Evolutionary conservation across 139 green algal genomes (phyloP).

Genomic region (Pleodorina starrii): DNA sequence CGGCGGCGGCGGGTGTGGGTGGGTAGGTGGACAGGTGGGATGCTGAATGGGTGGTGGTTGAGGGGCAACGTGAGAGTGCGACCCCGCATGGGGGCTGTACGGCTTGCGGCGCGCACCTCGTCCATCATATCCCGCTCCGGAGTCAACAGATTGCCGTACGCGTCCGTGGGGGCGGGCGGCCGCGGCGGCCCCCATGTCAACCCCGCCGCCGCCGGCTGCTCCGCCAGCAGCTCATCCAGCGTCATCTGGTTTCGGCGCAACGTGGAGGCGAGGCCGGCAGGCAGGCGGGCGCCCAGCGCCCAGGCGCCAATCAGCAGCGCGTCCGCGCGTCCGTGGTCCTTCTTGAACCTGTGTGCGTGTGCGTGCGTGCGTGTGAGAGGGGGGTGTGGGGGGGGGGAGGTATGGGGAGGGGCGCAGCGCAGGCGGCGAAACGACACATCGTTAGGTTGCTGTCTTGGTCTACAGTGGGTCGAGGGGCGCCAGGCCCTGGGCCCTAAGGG

Average conservation of each 20-base stretch:
- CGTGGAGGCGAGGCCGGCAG: background rate
- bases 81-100: no score
- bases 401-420: no score
- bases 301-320: constrained; percentile 87
- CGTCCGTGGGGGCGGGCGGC: constrained; percentile 23
- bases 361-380: background rate
- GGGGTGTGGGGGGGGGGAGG: no score
- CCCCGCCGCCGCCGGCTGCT: background rate
- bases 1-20: no score
- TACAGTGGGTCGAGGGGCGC: no score
- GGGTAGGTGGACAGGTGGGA: no score
- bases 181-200: constrained; percentile 44
- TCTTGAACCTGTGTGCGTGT: constrained; percentile 76
- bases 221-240: background rate
- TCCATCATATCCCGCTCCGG: constrained; percentile 32
- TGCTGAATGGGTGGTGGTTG: no score
- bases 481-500: no score
- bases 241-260: background rate
- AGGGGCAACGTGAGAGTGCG: no score
- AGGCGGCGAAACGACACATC: no score
- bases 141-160: constrained; percentile 40
- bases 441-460: no score
- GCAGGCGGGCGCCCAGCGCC: constrained; percentile 56
- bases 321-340: constrained; percentile 89
- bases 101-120: no score